Base-by-base conservation (phyloP, 2,329 filamentous ascomycete genomes). In the Ophiocordyceps camponoti-floridani region DNA sequence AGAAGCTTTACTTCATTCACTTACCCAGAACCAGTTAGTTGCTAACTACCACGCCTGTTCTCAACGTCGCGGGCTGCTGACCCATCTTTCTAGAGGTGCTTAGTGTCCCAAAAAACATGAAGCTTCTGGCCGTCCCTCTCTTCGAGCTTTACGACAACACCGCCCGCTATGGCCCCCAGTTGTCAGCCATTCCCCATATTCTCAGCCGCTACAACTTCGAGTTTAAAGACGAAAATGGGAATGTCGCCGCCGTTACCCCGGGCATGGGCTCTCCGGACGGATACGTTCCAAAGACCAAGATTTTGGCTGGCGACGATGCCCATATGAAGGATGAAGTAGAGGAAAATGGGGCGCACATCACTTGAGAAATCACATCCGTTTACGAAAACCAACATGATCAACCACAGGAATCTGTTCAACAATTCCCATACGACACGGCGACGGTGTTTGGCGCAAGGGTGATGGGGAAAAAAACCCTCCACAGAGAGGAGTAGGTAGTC, bases 91-190 rank as follows among this genome's bases (percentile, higher is more conserved):
- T 60, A 94, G 87, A 95, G 67, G 84, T 96, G 13, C 73, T 98
- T 40, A 93, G 84, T 56, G 91, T 98, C 9, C 91, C 91, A 0
- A 98, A 98, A 69, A 98, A 98, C 66, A 96, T 98, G 91, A 98
- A 98, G 62, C 78, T 98, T 23, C 80, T 98, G 38, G 91, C 91
- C 1, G 91, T 98, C 1, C 91, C 91, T 0, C 72, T 98, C 1
- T 96, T 96, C 64, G 91, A 98, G 66, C 77, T 98, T 37, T 98
- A 98, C 68, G 91, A 98, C 57, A 98, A 98, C 63, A 94, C 86
- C 1, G 83, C 82, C 12, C 74, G 91, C 47, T 98, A 98, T 59
- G 91, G 91, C 0, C 91, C 91, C 4, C 91, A 98, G 60, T 77
- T 98, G 14, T 94, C 88, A 1, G 91, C 91, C 1, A 96, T 98